These are phyloP conservation scores for Aspergillus conjunctus DNA, from an alignment of 495 filamentous ascomycete species.

Conservation along the genomic window DNA sequence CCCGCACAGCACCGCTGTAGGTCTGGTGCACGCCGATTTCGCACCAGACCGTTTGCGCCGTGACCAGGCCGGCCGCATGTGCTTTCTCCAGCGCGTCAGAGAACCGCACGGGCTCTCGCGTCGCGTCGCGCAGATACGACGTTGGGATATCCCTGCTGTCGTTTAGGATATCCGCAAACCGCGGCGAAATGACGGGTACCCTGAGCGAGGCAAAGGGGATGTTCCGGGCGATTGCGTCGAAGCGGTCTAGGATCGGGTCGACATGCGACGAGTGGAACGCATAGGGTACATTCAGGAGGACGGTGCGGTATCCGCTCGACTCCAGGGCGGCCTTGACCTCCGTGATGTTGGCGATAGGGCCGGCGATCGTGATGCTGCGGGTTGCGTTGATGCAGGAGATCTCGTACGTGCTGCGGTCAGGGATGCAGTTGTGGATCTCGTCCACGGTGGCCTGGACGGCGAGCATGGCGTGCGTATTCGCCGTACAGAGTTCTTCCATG, in stretches of 20 bases:
- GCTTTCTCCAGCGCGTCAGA: no score
- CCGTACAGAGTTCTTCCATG: background rate
- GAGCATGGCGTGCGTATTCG: background rate
- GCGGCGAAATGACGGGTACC: background rate
- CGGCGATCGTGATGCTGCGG: background rate
- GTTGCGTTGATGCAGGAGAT: background rate
- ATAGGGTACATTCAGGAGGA: background rate
- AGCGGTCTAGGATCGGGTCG: background rate
- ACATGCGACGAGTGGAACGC: background rate
- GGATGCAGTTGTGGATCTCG: background rate
- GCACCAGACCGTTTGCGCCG: no score
- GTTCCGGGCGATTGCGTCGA: background rate
- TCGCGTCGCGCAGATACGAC: no score
- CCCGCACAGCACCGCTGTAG: no score
- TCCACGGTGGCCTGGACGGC: background rate
- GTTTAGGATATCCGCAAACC: background rate
- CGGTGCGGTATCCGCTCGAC: background rate
- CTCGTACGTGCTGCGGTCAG: background rate
- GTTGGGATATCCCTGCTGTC: background rate
- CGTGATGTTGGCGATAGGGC: background rate
- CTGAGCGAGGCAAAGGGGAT: background rate
- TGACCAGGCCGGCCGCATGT: no score
- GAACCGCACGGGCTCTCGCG: no score
- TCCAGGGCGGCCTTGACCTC: background rate
- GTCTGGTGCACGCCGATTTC: no score